A percentile compares a stretch with the other conserved stretches of the same genome.
Conservation (phyloP, 2,329 filamentous ascomycete genomes). For the Colletotrichum viniferum region DNA sequence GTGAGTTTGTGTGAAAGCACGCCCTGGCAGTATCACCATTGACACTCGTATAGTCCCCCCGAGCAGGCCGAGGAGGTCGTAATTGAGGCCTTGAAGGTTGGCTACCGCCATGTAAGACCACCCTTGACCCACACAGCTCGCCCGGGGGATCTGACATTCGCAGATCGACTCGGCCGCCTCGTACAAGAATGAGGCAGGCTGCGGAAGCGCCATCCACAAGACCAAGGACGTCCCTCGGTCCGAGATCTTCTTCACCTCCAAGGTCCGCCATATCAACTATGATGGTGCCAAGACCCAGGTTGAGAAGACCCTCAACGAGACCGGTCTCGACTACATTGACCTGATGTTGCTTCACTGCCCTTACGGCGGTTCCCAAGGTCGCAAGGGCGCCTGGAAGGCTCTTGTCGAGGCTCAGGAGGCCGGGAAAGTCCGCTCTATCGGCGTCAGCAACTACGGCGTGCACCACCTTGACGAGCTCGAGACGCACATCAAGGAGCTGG, state of each 20-base stretch:
- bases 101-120: slow-evolving; percentile 56
- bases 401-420: slow-evolving; percentile 67
- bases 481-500: slow-evolving; percentile 63
- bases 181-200: slow-evolving; percentile 56
- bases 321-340: slow-evolving; percentile 70
- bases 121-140: not conserved
- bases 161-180: slow-evolving; percentile 58
- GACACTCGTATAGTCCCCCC: slow-evolving; percentile 30
- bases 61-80: slow-evolving; percentile 41
- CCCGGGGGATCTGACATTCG: not conserved
- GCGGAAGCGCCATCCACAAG: slow-evolving; percentile 48
- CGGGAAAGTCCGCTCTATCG: slow-evolving; percentile 65
- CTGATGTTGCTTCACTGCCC: slow-evolving; percentile 68
- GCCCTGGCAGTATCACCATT: not conserved
- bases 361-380: slow-evolving; percentile 58
- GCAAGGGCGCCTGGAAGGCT: slow-evolving; percentile 66
- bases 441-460: slow-evolving; percentile 69
- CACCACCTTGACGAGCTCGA: slow-evolving; percentile 67
- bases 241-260: slow-evolving; percentile 61
- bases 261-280: slow-evolving; percentile 58
- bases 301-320: slow-evolving; percentile 64
- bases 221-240: slow-evolving; percentile 46
- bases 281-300: slow-evolving; percentile 68
- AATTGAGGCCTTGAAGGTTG: slow-evolving; percentile 50
- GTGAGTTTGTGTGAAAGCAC: slow-evolving; percentile 35